A percentile compares a stretch with the other conserved stretches of the same genome.
phyloP scores from a whole-genome alignment of 495 filamentous ascomycete species.

The Penicillium pulvis region DNA sequence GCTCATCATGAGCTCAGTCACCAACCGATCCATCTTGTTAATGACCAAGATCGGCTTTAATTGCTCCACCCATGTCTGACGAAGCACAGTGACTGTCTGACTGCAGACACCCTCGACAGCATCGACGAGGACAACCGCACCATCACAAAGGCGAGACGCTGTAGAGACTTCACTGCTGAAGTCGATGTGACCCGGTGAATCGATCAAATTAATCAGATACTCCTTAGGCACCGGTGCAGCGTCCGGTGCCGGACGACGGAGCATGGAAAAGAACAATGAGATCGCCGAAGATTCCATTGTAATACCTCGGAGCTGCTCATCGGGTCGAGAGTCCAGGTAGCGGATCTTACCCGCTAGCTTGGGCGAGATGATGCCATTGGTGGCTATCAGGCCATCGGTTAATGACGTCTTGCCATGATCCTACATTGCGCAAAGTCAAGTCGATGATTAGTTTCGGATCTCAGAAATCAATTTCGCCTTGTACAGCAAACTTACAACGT shows the following conservation, averaged over 20 bases:
- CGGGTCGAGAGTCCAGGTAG: conserved; percentile 93
- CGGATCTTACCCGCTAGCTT: conserved; percentile 97
- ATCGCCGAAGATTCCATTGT: conserved; percentile 99
- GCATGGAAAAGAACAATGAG: conserved; percentile 92
- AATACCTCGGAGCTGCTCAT: conserved; percentile 96
- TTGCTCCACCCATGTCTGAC: conserved; percentile 95
- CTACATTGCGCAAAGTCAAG: conserved; percentile 30
- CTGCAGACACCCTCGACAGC: conserved; percentile 98
- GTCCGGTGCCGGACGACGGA: conserved; percentile 68
- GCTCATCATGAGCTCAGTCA: conserved; percentile 92
- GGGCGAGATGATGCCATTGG: conserved; percentile 98
- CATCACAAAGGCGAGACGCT: conserved; percentile 91
- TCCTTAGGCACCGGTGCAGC: conserved; percentile 72
- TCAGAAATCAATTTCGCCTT: background rate
- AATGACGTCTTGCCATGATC: conserved; percentile 99
- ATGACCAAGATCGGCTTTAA: conserved; percentile 93
- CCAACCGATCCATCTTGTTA: conserved; percentile 95
- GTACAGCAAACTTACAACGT: conserved; percentile 68
- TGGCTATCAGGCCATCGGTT: conserved; percentile 93
- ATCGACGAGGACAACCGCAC: conserved; percentile 93
- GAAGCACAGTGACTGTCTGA: conserved; percentile 94
- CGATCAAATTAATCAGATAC: conserved; percentile 96
- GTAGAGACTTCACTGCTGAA: conserved; percentile 99
- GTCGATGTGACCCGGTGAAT: conserved; percentile 97
- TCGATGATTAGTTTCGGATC: background rate